Conservation (phyloP, 2,329 filamentous ascomycete species). For the Fusarium heterosporum region DNA sequence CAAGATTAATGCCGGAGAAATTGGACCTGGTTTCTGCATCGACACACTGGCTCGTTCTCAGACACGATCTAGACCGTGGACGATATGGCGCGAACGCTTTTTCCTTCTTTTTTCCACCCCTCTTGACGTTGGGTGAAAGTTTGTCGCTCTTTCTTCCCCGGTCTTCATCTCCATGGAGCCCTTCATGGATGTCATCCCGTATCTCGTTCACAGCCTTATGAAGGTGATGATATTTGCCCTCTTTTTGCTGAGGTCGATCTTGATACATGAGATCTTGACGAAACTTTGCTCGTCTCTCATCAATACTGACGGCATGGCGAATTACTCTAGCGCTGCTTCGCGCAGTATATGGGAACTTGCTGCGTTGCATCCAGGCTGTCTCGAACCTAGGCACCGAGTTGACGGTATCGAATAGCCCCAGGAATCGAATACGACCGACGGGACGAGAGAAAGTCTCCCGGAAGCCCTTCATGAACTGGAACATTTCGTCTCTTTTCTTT, state of each 20-base stretch:
- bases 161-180: conserved; percentile 21
- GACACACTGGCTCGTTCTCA: conserved; percentile 37
- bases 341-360: conserved; percentile 77
- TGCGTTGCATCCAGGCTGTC: conserved; percentile 80
- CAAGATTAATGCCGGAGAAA: conserved; percentile 46
- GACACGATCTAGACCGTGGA: conserved; percentile 54
- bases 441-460: conserved; percentile 84
- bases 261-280: conserved; percentile 76
- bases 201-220: conserved; percentile 43
- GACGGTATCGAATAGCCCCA: conserved; percentile 85
- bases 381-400: conserved; percentile 85
- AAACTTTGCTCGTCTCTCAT: conserved; percentile 78
- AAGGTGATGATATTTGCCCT: conserved; percentile 41
- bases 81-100: conserved; percentile 56
- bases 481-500: conserved; percentile 66
- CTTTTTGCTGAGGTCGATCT: conserved; percentile 35
- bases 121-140: conserved; percentile 28
- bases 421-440: conserved; percentile 77
- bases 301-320: conserved; percentile 76
- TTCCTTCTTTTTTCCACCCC: conserved; percentile 2
- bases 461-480: conserved; percentile 81
- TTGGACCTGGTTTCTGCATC: conserved; percentile 49
- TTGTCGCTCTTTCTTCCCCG: conserved; percentile 34
- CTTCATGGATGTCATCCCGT: conserved; percentile 35
- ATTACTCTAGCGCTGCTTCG: conserved; percentile 70